Conservation (phyloP, 352 stramenopile species). For the Globisporangium lucens region DNA sequence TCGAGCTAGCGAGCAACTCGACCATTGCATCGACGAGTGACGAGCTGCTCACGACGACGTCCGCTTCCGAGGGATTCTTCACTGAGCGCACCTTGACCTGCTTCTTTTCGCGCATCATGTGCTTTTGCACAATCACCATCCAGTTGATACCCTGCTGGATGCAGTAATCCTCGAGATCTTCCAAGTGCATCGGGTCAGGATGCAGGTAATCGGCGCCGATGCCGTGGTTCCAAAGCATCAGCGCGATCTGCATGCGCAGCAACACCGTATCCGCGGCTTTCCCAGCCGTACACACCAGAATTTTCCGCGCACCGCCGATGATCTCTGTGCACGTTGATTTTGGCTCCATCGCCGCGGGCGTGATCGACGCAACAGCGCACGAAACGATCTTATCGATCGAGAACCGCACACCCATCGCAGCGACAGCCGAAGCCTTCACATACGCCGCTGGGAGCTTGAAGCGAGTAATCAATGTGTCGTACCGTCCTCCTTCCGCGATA, state of each 20-base stretch:
- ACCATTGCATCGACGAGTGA: conserved; percentile 66
- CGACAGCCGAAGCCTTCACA: conserved; percentile 62
- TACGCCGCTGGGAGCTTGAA: conserved; percentile 84
- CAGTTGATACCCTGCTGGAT: conserved; percentile 68
- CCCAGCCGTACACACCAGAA: conserved; percentile 76
- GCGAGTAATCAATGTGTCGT: conserved; percentile 75
- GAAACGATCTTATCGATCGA: conserved; percentile 86
- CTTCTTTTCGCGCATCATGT: conserved; percentile 82
- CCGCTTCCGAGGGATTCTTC: conserved; percentile 61
- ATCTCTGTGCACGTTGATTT: conserved; percentile 35
- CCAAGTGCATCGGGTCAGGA: conserved; percentile 68
- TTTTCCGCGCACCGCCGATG: conserved; percentile 39
- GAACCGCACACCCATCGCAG: conserved; percentile 83
- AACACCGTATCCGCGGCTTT: conserved; percentile 72
- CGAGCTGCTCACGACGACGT: conserved; percentile 61
- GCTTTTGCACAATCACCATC: conserved; percentile 87
- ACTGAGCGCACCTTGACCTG: conserved; percentile 79
- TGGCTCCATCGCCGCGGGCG: conserved; percentile 25
- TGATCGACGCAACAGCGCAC: conserved; percentile 47
- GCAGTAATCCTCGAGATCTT: conserved; percentile 84
- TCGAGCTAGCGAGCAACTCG: conserved; percentile 33
- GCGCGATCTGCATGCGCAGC: conserved; percentile 76
- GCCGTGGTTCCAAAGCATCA: conserved; percentile 67
- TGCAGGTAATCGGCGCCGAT: conserved; percentile 83
- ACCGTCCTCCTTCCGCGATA: conserved; percentile 80